phyloP scores from a whole-genome alignment of 2,329 filamentous ascomycete genomes.

The Verticillium albo-atrum region DNA sequence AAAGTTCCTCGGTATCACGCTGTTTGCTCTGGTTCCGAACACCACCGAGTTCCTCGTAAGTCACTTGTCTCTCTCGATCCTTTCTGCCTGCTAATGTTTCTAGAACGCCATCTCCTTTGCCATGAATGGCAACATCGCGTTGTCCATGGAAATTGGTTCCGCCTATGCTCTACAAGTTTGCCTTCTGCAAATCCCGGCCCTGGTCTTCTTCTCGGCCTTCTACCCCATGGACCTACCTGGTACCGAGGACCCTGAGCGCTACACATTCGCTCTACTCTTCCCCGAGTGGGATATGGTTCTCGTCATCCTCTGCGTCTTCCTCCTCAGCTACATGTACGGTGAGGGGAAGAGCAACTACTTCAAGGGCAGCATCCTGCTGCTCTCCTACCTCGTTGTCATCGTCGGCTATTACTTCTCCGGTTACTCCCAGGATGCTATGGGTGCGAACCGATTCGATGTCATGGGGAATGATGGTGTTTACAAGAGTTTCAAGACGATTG shows the following conservation, averaged over 20 bases:
- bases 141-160: conserved; percentile 98
- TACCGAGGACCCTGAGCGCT: conserved; percentile 40
- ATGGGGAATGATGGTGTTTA: conserved; percentile 46
- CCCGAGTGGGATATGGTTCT: conserved; percentile 99
- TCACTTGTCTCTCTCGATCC: conserved; percentile 7
- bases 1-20: conserved; percentile 93
- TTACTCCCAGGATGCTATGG: conserved; percentile 38
- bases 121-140: conserved; percentile 98
- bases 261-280: conserved; percentile 85
- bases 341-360: conserved; percentile 99
- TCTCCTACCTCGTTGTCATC: conserved; percentile 90
- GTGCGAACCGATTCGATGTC: conserved; percentile 47
- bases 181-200: conserved; percentile 84
- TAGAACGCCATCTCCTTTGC: conserved; percentile 98
- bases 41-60: conserved; percentile 93
- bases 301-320: conserved; percentile 90
- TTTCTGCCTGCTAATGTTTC: background rate
- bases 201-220: conserved; percentile 86
- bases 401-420: conserved; percentile 86
- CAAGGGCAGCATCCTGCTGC: conserved; percentile 91
- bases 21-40: conserved; percentile 96
- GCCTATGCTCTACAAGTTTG: conserved; percentile 96
- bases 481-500: conserved; percentile 49
- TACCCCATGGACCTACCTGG: conserved; percentile 45
- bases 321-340: conserved; percentile 95